Percentiles rank a stretch among this genome's conserved stretches.
These are phyloP conservation scores for Backusella liffmaniae DNA, from an alignment of 192 early-diverging fungal genomes.

Conservation along the genomic window DNA sequence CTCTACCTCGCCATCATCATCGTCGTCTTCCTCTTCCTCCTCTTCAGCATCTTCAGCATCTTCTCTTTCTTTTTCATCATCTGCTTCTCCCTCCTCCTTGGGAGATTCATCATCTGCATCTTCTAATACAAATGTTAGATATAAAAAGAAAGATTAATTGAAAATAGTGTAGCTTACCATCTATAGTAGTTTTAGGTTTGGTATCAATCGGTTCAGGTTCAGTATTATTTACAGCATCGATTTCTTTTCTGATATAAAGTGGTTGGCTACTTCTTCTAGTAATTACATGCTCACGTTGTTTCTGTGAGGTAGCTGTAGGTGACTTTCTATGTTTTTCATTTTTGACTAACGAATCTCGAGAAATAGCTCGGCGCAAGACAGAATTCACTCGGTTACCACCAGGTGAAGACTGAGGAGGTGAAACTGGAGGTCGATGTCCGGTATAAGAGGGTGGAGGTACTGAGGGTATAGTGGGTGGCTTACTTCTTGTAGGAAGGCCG, in stretches of 20 bases:
- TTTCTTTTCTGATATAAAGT: conserved; percentile 2
- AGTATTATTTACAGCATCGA: background rate
- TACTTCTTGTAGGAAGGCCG: conserved; percentile 21
- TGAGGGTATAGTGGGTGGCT: background rate
- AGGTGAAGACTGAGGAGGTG: background rate
- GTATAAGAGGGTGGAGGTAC: background rate
- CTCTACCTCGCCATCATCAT: conserved; percentile 10
- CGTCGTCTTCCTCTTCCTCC: background rate
- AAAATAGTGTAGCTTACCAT: background rate
- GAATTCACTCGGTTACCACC: background rate
- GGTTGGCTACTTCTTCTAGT: background rate
- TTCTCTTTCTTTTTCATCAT: background rate
- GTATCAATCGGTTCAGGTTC: background rate
- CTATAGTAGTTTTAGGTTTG: background rate
- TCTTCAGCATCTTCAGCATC: conserved; percentile 10
- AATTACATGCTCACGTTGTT: background rate
- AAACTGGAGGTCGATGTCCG: background rate
- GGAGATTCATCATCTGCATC: background rate
- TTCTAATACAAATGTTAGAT: background rate
- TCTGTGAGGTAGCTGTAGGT: background rate
- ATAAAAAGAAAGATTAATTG: background rate
- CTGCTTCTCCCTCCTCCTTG: conserved; percentile 12
- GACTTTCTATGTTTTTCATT: conserved; percentile 16
- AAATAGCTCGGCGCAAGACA: conserved; percentile 8
- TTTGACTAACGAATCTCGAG: conserved; percentile 8